These are phyloP conservation scores for Collybia sordida DNA, from an alignment of 768 basidiomycete species.

Conservation along the genomic window DNA sequence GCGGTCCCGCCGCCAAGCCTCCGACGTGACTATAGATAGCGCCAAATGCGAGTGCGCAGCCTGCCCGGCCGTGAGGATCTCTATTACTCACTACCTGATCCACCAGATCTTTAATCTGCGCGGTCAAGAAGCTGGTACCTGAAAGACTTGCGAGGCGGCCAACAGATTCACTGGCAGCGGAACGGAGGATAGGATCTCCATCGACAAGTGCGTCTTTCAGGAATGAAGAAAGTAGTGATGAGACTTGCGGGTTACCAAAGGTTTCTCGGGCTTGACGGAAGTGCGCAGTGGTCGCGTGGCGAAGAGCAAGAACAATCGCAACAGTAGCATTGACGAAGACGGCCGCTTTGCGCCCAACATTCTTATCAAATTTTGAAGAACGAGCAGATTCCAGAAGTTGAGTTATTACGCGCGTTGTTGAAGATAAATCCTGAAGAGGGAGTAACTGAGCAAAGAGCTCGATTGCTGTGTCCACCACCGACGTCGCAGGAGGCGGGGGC, in stretches of 20 bases:
- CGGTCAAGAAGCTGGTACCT: slow-evolving; percentile 80
- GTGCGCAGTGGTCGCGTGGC: slow-evolving; percentile 49
- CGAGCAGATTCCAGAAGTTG: slow-evolving; percentile 64
- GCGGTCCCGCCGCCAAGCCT: slow-evolving; percentile 89
- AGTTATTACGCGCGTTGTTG: slow-evolving; percentile 52
- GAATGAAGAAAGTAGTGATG: slow-evolving; percentile 61
- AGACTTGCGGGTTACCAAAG: slow-evolving; percentile 65
- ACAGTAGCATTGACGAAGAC: slow-evolving; percentile 78
- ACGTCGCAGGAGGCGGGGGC: slow-evolving; percentile 74
- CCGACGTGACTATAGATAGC: slow-evolving; percentile 92
- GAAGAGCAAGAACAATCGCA: slow-evolving; percentile 70
- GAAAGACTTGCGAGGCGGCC: slow-evolving; percentile 84
- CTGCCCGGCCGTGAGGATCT: slow-evolving; percentile 88
- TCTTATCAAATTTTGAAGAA: slow-evolving; percentile 83
- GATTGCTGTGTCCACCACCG: slow-evolving; percentile 88
- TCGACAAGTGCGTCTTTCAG: slow-evolving; percentile 86
- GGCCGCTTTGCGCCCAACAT: slow-evolving; percentile 83
- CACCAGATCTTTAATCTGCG: slow-evolving; percentile 86
- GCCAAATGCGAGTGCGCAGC: slow-evolving; percentile 90
- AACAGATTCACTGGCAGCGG: slow-evolving; percentile 82
- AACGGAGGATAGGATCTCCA: slow-evolving; percentile 72
- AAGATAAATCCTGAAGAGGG: slow-evolving; percentile 69
- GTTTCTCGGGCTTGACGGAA: slow-evolving; percentile 63
- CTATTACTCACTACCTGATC: slow-evolving; percentile 94
- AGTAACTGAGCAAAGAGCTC: slow-evolving; percentile 80